Conservation (phyloP, 495 filamentous ascomycete genomes). For the Viridothelium virens region DNA sequence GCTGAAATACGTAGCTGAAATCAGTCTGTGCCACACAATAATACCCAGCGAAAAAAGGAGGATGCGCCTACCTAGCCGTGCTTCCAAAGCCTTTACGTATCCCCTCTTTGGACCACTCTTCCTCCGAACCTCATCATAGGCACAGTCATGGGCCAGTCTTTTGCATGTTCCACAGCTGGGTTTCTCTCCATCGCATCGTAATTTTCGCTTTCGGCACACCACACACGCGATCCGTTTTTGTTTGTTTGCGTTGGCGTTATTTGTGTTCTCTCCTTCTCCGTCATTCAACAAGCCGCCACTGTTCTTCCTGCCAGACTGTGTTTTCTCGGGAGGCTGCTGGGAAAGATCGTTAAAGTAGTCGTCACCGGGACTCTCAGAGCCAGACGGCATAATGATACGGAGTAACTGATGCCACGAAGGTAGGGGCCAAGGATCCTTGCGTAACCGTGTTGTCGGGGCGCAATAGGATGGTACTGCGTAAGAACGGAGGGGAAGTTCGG, state of each 20-base stretch:
- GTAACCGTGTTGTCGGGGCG: background rate
- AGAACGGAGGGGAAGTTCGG: background rate
- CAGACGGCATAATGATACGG: conserved; percentile 1
- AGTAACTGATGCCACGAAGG: background rate
- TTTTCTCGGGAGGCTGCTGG: conserved; percentile 36
- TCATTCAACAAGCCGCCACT: conserved; percentile 23
- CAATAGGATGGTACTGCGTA: background rate
- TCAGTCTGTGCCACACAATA: conserved; percentile 13
- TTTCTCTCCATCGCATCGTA: conserved; percentile 68
- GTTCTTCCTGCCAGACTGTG: conserved; percentile 30
- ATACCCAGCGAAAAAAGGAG: background rate
- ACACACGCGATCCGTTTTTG: conserved; percentile 95
- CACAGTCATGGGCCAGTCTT: conserved; percentile 79
- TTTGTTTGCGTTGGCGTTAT: conserved; percentile 61
- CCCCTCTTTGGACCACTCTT: conserved; percentile 98
- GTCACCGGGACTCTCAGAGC: conserved; percentile 28
- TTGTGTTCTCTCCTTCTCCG: conserved; percentile 38
- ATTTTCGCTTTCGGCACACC: conserved; percentile 86
- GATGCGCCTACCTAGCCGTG: conserved; percentile 67
- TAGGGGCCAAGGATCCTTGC: background rate
- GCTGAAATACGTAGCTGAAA: conserved; percentile 13
- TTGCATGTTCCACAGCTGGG: conserved; percentile 92
- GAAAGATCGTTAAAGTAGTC: conserved; percentile 52
- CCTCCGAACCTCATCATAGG: conserved; percentile 91
- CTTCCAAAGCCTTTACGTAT: conserved; percentile 96